These are phyloP conservation scores for Geotrichum klebahnii DNA, from an alignment of 1,139 yeast species.

Conservation along the genomic window DNA sequence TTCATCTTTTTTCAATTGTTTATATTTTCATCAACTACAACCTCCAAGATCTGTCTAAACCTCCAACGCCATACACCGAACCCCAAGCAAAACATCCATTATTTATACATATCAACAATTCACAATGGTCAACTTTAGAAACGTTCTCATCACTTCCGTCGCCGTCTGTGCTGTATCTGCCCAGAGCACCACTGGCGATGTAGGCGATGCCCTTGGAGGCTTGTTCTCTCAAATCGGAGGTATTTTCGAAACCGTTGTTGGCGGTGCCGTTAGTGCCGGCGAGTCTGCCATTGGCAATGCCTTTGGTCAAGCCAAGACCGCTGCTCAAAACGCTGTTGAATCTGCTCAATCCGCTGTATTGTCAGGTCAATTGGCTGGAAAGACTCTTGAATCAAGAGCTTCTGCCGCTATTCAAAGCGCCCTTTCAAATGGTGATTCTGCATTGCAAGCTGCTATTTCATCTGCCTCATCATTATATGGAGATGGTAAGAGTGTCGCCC, in stretches of 20 bases:
- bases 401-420: slow-evolving; percentile 4
- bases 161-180: slow-evolving; percentile 1
- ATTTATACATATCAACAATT: not conserved
- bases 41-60: no score
- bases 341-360: slow-evolving; percentile 6
- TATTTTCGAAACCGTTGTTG: slow-evolving; percentile 5
- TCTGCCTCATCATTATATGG: slow-evolving; percentile 4
- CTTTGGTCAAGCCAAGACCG: slow-evolving; percentile 7
- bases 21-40: no score
- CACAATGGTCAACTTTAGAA: slow-evolving; percentile 12
- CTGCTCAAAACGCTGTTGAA: slow-evolving; percentile 6
- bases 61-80: no score
- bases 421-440: slow-evolving; percentile 7
- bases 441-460: slow-evolving; percentile 1
- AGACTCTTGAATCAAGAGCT: slow-evolving; percentile 11
- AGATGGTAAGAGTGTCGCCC: slow-evolving; percentile 3
- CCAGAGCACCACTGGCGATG: not conserved
- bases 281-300: slow-evolving; percentile 8
- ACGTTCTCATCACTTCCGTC: slow-evolving; percentile 4
- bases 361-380: not conserved
- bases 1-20: no score
- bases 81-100: not conserved
- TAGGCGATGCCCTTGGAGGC: slow-evolving; percentile 4
- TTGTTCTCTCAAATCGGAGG: slow-evolving; percentile 10
- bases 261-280: slow-evolving; percentile 4